Percentiles rank a stretch among this genome's conserved stretches.
Conservation (phyloP, 768 basidiomycete genomes). For the Hemileccinum rubropunctum region DNA sequence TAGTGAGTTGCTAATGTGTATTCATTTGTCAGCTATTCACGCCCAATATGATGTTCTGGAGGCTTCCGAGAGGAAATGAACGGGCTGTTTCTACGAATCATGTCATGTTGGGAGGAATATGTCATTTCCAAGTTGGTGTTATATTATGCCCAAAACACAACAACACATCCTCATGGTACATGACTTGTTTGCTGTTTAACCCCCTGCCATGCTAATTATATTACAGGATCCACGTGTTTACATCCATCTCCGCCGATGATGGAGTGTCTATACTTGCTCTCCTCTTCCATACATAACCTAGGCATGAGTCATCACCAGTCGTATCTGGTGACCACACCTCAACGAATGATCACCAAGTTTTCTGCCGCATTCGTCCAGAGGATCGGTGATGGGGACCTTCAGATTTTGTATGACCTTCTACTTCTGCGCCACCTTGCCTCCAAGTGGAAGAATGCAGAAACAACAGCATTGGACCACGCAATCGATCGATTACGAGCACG, state of each 20-base stretch:
- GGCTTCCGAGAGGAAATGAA: slow-evolving; percentile 48
- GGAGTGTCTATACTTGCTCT: slow-evolving; percentile 52
- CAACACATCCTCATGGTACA: slow-evolving; percentile 9
- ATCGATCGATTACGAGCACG: slow-evolving; percentile 23
- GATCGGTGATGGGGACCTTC: slow-evolving; percentile 30
- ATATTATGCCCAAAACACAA: slow-evolving; percentile 16
- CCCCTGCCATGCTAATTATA: slow-evolving; percentile 11
- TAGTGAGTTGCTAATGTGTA: slow-evolving; percentile 30
- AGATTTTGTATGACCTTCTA: slow-evolving; percentile 44
- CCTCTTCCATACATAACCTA: slow-evolving; percentile 53
- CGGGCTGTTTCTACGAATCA: slow-evolving; percentile 42
- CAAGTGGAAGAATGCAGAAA: slow-evolving; percentile 26
- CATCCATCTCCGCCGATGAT: slow-evolving; percentile 55
- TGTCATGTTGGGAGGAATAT: slow-evolving; percentile 53
- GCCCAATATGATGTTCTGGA: slow-evolving; percentile 26
- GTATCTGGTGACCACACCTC: slow-evolving; percentile 35
- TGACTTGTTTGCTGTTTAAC: slow-evolving; percentile 1
- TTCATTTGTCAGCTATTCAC: slow-evolving; percentile 6
- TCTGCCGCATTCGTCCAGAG: slow-evolving; percentile 30
- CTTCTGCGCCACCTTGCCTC: slow-evolving; percentile 45
- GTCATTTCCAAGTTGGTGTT: slow-evolving; percentile 32
- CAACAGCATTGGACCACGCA: slow-evolving; percentile 25
- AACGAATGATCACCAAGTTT: slow-evolving; percentile 41
- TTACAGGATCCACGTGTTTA: slow-evolving; percentile 19
- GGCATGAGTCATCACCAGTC: slow-evolving; percentile 42